Percentiles rank a stretch among this genome's conserved stretches.
Conservation (phyloP, 768 basidiomycete genomes). For the Mrakia gelida region DNA sequence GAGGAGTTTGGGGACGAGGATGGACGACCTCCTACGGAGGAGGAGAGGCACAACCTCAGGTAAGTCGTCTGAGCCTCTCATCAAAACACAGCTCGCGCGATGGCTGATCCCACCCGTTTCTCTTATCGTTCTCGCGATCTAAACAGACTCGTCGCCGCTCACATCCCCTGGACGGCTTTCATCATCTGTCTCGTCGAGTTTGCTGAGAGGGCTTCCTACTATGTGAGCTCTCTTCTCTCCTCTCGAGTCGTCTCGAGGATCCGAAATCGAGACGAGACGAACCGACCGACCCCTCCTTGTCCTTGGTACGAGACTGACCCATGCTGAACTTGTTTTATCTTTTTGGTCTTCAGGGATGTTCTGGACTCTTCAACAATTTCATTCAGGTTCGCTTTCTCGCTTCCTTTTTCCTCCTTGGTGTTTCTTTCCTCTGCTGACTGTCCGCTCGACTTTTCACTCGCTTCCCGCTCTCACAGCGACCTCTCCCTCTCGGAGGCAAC, state of each 20-base stretch:
- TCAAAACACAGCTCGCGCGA: neutral
- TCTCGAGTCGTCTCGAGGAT: neutral
- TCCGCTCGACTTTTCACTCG: neutral
- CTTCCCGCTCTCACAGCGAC: slow-evolving; percentile 26
- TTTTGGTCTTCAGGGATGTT: slow-evolving; percentile 35
- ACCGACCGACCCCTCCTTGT: neutral
- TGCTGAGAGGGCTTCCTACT: slow-evolving; percentile 39
- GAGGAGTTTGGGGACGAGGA: slow-evolving; percentile 9
- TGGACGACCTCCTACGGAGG: slow-evolving; percentile 16
- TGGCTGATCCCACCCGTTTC: neutral
- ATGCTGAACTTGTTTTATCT: neutral
- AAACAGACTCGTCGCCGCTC: slow-evolving; percentile 33
- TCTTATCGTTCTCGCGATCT: neutral
- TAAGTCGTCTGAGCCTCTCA: neutral
- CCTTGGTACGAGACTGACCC: neutral
- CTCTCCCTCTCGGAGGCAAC: slow-evolving; percentile 40
- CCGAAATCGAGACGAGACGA: no score
- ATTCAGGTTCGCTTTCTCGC: slow-evolving; percentile 31
- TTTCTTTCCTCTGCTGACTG: neutral
- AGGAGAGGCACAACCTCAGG: slow-evolving; percentile 18
- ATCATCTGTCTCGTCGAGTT: slow-evolving; percentile 45
- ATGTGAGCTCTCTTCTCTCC: neutral
- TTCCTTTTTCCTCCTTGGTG: neutral
- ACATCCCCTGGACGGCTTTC: slow-evolving; percentile 39
- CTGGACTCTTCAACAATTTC: slow-evolving; percentile 40